A percentile compares a stretch with the other conserved stretches of the same genome.
These are phyloP conservation scores for Globisporangium apiculatum DNA, from an alignment of 352 stramenopile species.

Conservation along the genomic window DNA sequence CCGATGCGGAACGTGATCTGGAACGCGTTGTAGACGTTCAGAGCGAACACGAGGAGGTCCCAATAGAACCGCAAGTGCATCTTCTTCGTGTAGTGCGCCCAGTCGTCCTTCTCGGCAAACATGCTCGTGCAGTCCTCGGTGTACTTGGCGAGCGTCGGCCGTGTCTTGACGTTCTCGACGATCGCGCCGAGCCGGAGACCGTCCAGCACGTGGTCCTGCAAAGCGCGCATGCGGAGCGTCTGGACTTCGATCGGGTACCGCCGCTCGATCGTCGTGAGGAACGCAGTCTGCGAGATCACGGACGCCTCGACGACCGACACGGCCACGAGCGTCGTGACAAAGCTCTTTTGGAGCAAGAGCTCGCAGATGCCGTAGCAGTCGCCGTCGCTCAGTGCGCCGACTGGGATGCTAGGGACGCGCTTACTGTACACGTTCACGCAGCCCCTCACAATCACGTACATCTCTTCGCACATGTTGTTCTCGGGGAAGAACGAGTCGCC, in stretches of 20 bases:
- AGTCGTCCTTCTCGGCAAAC: slow-evolving; percentile 49
- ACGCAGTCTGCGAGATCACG: slow-evolving; percentile 38
- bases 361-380: slow-evolving; percentile 61
- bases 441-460: slow-evolving; percentile 60
- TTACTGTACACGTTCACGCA: slow-evolving; percentile 55
- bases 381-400: slow-evolving; percentile 44
- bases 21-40: slow-evolving; percentile 64
- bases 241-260: slow-evolving; percentile 41
- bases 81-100: slow-evolving; percentile 33
- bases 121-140: slow-evolving; percentile 51
- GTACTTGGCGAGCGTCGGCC: slow-evolving; percentile 34
- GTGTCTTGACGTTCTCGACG: slow-evolving; percentile 37
- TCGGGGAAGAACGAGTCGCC: slow-evolving; percentile 54
- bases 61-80: slow-evolving; percentile 53
- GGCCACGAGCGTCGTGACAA: slow-evolving; percentile 39
- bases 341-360: slow-evolving; percentile 52
- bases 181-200: slow-evolving; percentile 38
- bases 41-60: slow-evolving; percentile 40
- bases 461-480: slow-evolving; percentile 57
- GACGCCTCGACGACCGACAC: slow-evolving; percentile 47
- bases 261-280: slow-evolving; percentile 35
- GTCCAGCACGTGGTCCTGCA: slow-evolving; percentile 45
- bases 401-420: slow-evolving; percentile 23
- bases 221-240: slow-evolving; percentile 23
- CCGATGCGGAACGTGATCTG: slow-evolving; percentile 65